A percentile compares a stretch with the other conserved stretches of the same genome.
Conservation (phyloP, 495 filamentous ascomycete species). For the Pyrenopolyporus hunteri region DNA sequence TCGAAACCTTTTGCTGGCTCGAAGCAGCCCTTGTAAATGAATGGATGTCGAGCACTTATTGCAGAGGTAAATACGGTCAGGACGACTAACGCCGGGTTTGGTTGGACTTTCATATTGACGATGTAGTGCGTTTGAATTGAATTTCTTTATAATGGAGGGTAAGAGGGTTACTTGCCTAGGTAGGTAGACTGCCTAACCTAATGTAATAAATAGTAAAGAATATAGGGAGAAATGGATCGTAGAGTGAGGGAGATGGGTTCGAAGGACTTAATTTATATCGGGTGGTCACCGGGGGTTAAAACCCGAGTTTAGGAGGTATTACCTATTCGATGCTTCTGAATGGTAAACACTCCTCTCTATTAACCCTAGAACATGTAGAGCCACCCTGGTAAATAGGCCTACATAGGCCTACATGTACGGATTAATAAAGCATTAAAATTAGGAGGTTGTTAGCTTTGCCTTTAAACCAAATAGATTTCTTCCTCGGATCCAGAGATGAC, state of each 20-base stretch:
- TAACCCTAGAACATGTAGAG: not conserved
- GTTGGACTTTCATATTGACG: slow-evolving; percentile 7
- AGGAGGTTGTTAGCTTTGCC: too few relatives aligned
- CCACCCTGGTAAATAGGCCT: not conserved
- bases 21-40: slow-evolving; percentile 22
- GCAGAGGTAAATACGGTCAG: slow-evolving; percentile 2
- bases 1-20: not conserved
- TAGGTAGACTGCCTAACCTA: too few relatives aligned
- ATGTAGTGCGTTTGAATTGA: not conserved
- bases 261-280: too few relatives aligned
- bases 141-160: not conserved
- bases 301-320: too few relatives aligned
- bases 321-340: too few relatives aligned
- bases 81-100: not conserved
- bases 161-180: too few relatives aligned
- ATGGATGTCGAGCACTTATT: not conserved
- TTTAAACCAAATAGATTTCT: slow-evolving; percentile 20
- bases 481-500: slow-evolving; percentile 18
- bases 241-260: too few relatives aligned
- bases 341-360: not conserved
- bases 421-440: not conserved
- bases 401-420: not conserved
- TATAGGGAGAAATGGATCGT: too few relatives aligned
- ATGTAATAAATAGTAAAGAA: too few relatives aligned
- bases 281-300: too few relatives aligned